Conservation (phyloP, 108 stramenopile genomes). For the Epithemia pelagica region DNA sequence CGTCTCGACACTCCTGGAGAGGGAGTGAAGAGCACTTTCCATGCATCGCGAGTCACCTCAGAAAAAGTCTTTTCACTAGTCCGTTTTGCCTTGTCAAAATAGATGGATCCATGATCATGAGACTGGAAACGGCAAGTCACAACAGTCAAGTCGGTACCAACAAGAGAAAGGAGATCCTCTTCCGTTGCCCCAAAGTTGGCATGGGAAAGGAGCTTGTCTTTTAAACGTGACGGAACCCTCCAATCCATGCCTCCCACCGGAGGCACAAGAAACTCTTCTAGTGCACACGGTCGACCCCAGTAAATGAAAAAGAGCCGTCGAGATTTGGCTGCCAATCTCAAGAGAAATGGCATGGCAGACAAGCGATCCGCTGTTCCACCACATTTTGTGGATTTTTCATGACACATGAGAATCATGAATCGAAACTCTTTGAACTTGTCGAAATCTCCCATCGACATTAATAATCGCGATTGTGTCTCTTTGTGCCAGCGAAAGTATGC, state of each 20-base stretch:
- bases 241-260: slow-evolving; percentile 25
- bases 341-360: slow-evolving; percentile 30
- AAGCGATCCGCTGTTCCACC: slow-evolving; percentile 51
- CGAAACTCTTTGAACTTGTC: slow-evolving; percentile 10
- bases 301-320: slow-evolving; percentile 42
- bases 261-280: slow-evolving; percentile 48
- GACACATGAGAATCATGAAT: slow-evolving; percentile 28
- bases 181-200: slow-evolving; percentile 1
- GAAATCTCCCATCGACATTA: background rate
- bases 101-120: slow-evolving; percentile 9
- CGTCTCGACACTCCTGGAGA: slow-evolving; percentile 10
- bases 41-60: slow-evolving; percentile 26
- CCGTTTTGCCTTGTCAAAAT: background rate
- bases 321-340: slow-evolving; percentile 18
- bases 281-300: slow-evolving; percentile 27
- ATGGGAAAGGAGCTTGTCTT: background rate
- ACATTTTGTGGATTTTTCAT: slow-evolving; percentile 19
- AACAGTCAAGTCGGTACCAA: background rate
- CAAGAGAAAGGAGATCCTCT: background rate
- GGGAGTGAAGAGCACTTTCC: slow-evolving; percentile 24
- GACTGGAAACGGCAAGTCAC: slow-evolving; percentile 6
- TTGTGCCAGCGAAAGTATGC: slow-evolving; percentile 39
- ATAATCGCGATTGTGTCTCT: background rate
- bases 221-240: slow-evolving; percentile 14
- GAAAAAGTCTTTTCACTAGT: slow-evolving; percentile 3